These are phyloP conservation scores for Plantago coronopus DNA, from an alignment of 305 asterid species.

Conservation along the genomic window DNA sequence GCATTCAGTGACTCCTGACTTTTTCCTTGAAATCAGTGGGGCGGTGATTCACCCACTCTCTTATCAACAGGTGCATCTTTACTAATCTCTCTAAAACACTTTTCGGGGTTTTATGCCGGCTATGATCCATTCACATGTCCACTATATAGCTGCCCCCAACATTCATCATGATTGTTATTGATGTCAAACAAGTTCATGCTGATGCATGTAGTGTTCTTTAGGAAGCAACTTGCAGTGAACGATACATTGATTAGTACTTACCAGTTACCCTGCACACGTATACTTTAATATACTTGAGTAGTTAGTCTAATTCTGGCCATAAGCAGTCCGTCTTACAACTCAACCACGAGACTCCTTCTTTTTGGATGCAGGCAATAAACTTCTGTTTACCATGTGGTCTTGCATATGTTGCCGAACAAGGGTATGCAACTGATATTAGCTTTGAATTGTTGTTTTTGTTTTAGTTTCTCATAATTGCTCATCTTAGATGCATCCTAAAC, in stretches of 20 bases:
- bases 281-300: background rate
- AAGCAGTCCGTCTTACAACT: background rate
- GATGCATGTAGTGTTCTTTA: too few relatives aligned
- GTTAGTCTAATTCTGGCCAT: background rate
- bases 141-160: background rate
- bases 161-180: background rate
- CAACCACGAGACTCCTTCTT: background rate
- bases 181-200: background rate
- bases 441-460: background rate
- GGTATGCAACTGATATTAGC: conserved; percentile 41
- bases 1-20: conserved; percentile 84
- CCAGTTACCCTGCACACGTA: background rate
- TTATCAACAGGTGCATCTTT: conserved; percentile 85
- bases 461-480: background rate
- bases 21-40: conserved; percentile 94
- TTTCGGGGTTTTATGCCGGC: too few relatives aligned
- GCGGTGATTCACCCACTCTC: conserved; percentile 97
- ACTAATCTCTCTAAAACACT: conserved; percentile 4
- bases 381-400: conserved; percentile 92
- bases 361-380: conserved; percentile 77
- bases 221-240: background rate
- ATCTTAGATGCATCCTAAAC: conserved; percentile 6
- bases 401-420: conserved; percentile 98
- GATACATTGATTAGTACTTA: background rate
- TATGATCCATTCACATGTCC: too few relatives aligned